Conservation (phyloP, 371 early-diverging fungal genomes). For the Actinomortierella ambigua region DNA sequence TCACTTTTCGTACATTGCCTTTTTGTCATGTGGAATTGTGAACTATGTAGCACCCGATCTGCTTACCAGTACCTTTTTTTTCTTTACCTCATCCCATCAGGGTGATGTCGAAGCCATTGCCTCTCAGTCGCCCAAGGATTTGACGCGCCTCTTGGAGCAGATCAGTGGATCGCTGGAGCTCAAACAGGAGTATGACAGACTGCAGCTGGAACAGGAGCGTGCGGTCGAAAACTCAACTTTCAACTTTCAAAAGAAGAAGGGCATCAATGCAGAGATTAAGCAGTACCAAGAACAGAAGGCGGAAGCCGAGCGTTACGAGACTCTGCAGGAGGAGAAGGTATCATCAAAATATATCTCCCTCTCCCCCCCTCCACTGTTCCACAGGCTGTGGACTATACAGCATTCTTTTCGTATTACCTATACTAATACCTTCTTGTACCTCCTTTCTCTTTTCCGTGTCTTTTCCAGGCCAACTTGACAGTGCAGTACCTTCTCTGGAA, state of each 20-base stretch:
- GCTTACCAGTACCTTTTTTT: neutral
- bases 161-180: constrained; percentile 94
- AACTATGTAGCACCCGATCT: neutral
- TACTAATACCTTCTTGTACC: neutral
- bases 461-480: constrained; percentile 47
- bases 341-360: neutral
- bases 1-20: neutral
- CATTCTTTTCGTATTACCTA: neutral
- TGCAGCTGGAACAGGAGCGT: constrained; percentile 82
- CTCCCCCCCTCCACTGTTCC: neutral
- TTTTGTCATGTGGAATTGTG: neutral
- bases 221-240: constrained; percentile 88
- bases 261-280: constrained; percentile 88
- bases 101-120: constrained; percentile 99
- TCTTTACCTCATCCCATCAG: constrained; percentile 28
- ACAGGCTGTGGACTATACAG: neutral
- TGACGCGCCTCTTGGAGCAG: constrained; percentile 94
- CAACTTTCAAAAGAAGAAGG: constrained; percentile 88
- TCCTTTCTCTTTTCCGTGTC: neutral
- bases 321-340: constrained; percentile 63
- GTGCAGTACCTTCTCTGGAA: constrained; percentile 85
- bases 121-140: constrained; percentile 92
- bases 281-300: constrained; percentile 89
- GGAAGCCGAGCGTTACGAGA: constrained; percentile 87
- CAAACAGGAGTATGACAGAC: constrained; percentile 85